phyloP scores from a whole-genome alignment of 257 asterid species.

The Solanum sejunctum region DNA sequence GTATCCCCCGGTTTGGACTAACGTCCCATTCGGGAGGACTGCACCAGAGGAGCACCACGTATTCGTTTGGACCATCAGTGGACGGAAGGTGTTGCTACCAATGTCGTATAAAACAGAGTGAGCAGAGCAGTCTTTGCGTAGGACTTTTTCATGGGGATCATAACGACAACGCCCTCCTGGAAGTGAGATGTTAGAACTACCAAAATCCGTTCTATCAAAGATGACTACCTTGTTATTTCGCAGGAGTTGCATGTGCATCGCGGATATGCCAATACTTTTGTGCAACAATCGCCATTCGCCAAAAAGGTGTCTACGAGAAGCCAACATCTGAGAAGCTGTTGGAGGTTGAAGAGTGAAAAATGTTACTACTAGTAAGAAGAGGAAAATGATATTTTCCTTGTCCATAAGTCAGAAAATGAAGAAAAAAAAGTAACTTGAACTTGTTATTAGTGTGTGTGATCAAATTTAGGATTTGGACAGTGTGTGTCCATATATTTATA shows the following conservation, averaged over 20 bases:
- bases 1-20: slow-evolving; percentile 45
- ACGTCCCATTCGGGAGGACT: slow-evolving; percentile 30
- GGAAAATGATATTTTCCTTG: neutral
- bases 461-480: neutral
- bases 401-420: too few species aligned
- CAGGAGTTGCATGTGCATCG: neutral
- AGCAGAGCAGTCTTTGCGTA: slow-evolving; percentile 37
- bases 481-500: neutral
- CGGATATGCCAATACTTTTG: neutral
- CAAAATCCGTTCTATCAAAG: slow-evolving; percentile 31
- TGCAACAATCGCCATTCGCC: slow-evolving; percentile 35
- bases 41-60: slow-evolving; percentile 63
- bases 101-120: slow-evolving; percentile 48
- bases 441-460: neutral
- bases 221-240: slow-evolving; percentile 24
- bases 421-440: neutral
- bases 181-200: slow-evolving; percentile 32
- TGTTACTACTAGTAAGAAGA: neutral
- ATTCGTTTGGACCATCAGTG: slow-evolving; percentile 35
- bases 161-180: slow-evolving; percentile 27
- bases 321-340: neutral
- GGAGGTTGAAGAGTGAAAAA: neutral
- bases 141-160: neutral
- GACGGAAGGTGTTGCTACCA: neutral
- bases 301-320: neutral